Evolutionary conservation across 1,139 yeast genomes (phyloP).

Genomic region (Hemisphaericaspora lyxosophila): DNA sequence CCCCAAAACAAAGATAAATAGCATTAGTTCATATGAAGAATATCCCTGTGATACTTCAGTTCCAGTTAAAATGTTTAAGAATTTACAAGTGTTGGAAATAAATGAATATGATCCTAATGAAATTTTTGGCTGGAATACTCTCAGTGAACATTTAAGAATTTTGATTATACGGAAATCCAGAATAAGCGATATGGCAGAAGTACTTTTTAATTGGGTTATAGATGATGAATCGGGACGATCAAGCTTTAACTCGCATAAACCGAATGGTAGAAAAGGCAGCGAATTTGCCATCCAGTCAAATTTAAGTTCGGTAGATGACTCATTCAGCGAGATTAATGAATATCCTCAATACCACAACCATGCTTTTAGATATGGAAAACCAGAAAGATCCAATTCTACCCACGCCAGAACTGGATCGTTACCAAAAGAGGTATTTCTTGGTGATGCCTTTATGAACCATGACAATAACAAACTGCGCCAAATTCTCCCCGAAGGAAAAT

Average conservation of each 20-base stretch:
- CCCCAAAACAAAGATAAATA: conserved; percentile 56
- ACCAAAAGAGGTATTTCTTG: conserved; percentile 21
- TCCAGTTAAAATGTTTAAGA: conserved; percentile 59
- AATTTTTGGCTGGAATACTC: conserved; percentile 61
- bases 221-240: conserved; percentile 55
- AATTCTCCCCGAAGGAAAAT: conserved; percentile 41
- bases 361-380: conserved; percentile 25
- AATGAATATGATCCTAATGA: conserved; percentile 63
- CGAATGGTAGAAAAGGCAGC: conserved; percentile 4
- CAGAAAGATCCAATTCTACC: conserved; percentile 18
- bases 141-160: conserved; percentile 57
- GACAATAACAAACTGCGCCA: conserved; percentile 17
- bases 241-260: conserved; percentile 32
- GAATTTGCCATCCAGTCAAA: conserved; percentile 12
- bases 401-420: conserved; percentile 27
- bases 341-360: conserved; percentile 15
- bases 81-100: conserved; percentile 60
- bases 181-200: conserved; percentile 51
- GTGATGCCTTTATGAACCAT: conserved; percentile 10
- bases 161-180: conserved; percentile 53
- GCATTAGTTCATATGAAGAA: conserved; percentile 64
- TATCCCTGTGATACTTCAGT: conserved; percentile 72
- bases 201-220: conserved; percentile 49
- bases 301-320: conserved; percentile 12
- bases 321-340: conserved; percentile 13